These are phyloP conservation scores for Sporothrix dimorphospora DNA, from an alignment of 2,329 filamentous ascomycete species.

Conservation along the genomic window DNA sequence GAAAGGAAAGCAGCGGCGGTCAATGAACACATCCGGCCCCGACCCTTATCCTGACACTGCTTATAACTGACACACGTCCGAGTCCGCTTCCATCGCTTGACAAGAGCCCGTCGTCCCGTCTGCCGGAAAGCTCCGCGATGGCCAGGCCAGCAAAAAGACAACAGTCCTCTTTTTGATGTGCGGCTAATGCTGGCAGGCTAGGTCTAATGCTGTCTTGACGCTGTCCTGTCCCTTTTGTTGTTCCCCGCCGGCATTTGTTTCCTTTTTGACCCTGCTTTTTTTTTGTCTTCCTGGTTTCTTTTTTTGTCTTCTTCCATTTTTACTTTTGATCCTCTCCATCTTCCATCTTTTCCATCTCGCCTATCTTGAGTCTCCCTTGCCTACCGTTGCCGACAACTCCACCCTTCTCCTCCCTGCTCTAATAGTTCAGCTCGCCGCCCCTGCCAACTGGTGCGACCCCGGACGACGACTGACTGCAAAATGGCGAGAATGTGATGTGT, in stretches of 20 bases:
- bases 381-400: too few species aligned
- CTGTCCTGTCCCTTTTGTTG: not conserved
- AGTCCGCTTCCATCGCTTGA: too few species aligned
- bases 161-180: too few species aligned
- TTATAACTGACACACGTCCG: too few species aligned
- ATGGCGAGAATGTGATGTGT: conserved; percentile 24
- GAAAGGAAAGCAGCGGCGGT: not conserved
- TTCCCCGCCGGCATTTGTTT: not conserved
- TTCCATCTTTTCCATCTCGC: not conserved
- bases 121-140: too few species aligned
- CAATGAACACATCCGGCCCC: not conserved
- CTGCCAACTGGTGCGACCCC: conserved; percentile 12
- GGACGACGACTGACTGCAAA: not conserved
- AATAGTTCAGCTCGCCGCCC: not conserved
- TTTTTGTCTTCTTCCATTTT: too few species aligned
- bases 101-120: too few species aligned
- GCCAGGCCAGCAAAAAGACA: too few species aligned
- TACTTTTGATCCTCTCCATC: not conserved
- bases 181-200: not conserved
- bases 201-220: too few species aligned
- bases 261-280: not conserved
- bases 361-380: not conserved
- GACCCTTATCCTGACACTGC: too few species aligned
- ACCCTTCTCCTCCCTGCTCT: not conserved
- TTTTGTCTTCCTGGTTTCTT: not conserved